Evolutionary conservation across 371 early-diverging fungal genomes (phyloP).

Genomic region (Dipsacomyces acuminosporus): DNA sequence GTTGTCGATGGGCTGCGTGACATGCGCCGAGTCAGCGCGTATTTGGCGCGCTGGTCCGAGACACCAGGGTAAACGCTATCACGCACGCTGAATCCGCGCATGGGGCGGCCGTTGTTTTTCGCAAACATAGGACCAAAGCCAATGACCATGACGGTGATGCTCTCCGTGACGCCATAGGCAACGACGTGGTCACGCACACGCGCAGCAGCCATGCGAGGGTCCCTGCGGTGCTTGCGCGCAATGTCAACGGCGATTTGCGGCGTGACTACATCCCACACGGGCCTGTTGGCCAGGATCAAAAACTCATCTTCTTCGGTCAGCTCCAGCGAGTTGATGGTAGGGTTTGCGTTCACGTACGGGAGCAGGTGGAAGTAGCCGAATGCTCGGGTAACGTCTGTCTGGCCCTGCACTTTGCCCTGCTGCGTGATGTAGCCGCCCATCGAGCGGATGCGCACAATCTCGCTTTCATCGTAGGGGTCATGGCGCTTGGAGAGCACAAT

Average conservation of each 20-base stretch:
- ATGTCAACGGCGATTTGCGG: conserved; percentile 82
- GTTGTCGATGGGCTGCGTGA: conserved; percentile 43
- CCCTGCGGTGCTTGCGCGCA: conserved; percentile 64
- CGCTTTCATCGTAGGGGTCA: conserved; percentile 63
- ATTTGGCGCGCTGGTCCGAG: conserved; percentile 40
- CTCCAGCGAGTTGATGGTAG: conserved; percentile 66
- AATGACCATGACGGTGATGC: conserved; percentile 80
- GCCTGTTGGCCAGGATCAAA: conserved; percentile 77
- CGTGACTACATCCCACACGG: conserved; percentile 79
- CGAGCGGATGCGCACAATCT: conserved; percentile 74
- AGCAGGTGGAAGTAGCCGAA: conserved; percentile 84
- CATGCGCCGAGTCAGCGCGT: conserved; percentile 41
- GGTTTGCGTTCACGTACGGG: conserved; percentile 83
- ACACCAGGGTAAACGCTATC: conserved; percentile 46
- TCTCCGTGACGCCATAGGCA: conserved; percentile 74
- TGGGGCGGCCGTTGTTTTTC: conserved; percentile 36
- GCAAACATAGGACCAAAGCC: conserved; percentile 72
- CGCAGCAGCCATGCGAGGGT: conserved; percentile 75
- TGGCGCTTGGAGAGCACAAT: conserved; percentile 72
- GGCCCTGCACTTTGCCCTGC: conserved; percentile 70
- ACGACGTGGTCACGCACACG: conserved; percentile 84
- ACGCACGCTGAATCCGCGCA: conserved; percentile 47
- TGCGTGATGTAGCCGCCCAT: conserved; percentile 78
- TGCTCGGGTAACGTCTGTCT: conserved; percentile 68
- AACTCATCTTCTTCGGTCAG: conserved; percentile 85